Evolutionary conservation across 2,329 filamentous ascomycete genomes (phyloP), one percentile per base, ranked within the genome.

Genomic region (Monilinia vaccinii-corymbosi): DNA sequence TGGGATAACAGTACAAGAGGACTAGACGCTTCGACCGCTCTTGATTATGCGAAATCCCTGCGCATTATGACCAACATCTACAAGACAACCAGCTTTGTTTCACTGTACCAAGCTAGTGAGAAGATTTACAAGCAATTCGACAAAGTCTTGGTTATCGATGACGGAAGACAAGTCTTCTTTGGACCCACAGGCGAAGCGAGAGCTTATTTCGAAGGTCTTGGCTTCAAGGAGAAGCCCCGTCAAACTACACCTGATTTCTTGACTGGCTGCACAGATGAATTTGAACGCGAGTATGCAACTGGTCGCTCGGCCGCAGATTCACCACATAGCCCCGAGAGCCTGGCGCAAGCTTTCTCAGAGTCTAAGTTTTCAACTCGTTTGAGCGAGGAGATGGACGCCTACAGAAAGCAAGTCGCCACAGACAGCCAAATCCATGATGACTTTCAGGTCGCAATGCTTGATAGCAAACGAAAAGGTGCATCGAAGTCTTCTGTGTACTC

Each of bases 1-100:
- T 92, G 87, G 87, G 89, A 93, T 66, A 93, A 93, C 72, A 86
- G 83, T 0, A 93, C 88, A 0, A 79, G 89, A 53, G 89, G 89
- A n/a, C 76, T 93, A 0, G 89, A 94, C 69, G 86, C 88, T 1
- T 88, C 85, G 0, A 92, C 88, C 0, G 89, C 89, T 5, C 77
- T 92, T 7, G 88, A 92, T 68, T 93, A 89, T 67, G 87, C 86
- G 11, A 86, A 85, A 61, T 85, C 83, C 1, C 75, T 88, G 3
- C 80, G 85, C 11, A 80, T 86, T 61, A 88, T 91, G 83, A 92
- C 89, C 4, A 86, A 91, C 63, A 82, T 91, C 62, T 85, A 81
- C 68, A 83, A 89, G 66, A 81, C 85, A 9, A 88, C 86, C 0
- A 88, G 84, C 0, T 76, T 88, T 52, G 84, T 87, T 18, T 87